Evolutionary conservation across 139 green algal species (phyloP), one percentile per base, ranked within the genome.

Genomic region (Desmodesmus armatus): DNA sequence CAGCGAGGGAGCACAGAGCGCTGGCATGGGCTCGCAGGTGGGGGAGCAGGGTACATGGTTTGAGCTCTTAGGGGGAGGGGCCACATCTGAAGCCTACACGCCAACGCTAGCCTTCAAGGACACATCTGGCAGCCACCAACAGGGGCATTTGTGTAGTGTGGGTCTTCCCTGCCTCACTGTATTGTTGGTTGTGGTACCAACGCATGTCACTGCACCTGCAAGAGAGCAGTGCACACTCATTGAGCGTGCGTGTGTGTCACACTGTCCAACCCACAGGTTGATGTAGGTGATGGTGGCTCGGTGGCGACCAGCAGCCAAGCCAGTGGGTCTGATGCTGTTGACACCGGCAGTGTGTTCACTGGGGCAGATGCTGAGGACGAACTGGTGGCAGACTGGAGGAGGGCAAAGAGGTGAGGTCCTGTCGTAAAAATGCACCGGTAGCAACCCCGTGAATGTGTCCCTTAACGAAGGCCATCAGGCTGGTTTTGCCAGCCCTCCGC

Each of bases 321-420:
- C 5, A 31, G 33, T 25, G 79, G 63, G 29, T 55, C 29, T 78
- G 80, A 85, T 49, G 63, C 23, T 23, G 33, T 27, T 21, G 80
- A 85, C 31, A 66, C 43, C 35, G 55, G 51, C 80, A 85, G 66
- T n/a, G 66, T 29, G 5, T 31, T n/a, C n/a, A n/a, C n/a, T n/a
- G n/a, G n/a, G n/a, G 21, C 43, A 17, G 80, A 77, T 4, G 80
- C n/a, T 2, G 80, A 85, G 17, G 65, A 65, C 41, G 80, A 85
- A 44, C 80, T 85, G 47, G 47, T 79, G 25, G 66, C 67, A 19
- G 80, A 85, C 67, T 85, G 66, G 63, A 85, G 80, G 80, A 79
- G 31, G 11, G 79, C 3, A 19, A 2, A 23, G 41, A 13, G 58
- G 27, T 29, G 47, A 35, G 7, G 47, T 73, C 19, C 58, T 40